phyloP scores from a whole-genome alignment of 345 rosid genomes.

The Hibiscus syriacus region DNA sequence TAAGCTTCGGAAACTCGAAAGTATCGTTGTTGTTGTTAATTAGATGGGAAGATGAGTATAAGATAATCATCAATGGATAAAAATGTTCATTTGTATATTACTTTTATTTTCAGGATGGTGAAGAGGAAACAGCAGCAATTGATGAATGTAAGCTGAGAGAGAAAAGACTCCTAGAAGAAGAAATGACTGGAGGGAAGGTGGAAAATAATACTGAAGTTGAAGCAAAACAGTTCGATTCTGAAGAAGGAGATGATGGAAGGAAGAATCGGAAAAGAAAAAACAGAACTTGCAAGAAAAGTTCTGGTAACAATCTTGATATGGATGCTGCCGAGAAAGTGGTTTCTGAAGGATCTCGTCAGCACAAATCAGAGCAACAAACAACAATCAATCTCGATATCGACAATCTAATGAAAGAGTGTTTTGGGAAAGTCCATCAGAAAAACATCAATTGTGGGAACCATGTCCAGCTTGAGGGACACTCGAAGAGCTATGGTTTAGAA shows the following conservation, averaged over 20 bases:
- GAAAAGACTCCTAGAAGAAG: constrained; percentile 91
- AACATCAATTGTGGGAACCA: constrained; percentile 29
- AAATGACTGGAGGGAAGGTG: constrained; percentile 48
- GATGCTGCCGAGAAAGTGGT: constrained; percentile 29
- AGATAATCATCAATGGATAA: not conserved
- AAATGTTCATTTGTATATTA: not conserved
- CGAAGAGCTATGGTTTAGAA: constrained; percentile 38
- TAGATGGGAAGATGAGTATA: not conserved
- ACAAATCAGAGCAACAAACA: constrained; percentile 24
- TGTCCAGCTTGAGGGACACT: constrained; percentile 23
- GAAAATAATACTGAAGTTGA: constrained; percentile 32
- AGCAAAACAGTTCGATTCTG: constrained; percentile 33
- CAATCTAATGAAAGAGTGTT: constrained; percentile 60
- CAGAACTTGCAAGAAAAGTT: constrained; percentile 49
- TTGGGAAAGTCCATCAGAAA: constrained; percentile 54
- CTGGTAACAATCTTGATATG: constrained; percentile 29
- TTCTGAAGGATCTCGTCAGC: constrained; percentile 22
- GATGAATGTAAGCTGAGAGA: constrained; percentile 55
- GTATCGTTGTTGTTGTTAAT: not conserved
- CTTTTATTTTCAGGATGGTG: constrained; percentile 12
- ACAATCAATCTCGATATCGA: constrained; percentile 38
- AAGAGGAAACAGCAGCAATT: constrained; percentile 27
- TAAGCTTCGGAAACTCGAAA: not conserved
- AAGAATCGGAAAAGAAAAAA: constrained; percentile 47
- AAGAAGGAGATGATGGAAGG: constrained; percentile 36